Percentiles rank a stretch among this genome's conserved stretches.
phyloP scores from a whole-genome alignment of 208 protist species.

The Entamoeba histolytica region DNA sequence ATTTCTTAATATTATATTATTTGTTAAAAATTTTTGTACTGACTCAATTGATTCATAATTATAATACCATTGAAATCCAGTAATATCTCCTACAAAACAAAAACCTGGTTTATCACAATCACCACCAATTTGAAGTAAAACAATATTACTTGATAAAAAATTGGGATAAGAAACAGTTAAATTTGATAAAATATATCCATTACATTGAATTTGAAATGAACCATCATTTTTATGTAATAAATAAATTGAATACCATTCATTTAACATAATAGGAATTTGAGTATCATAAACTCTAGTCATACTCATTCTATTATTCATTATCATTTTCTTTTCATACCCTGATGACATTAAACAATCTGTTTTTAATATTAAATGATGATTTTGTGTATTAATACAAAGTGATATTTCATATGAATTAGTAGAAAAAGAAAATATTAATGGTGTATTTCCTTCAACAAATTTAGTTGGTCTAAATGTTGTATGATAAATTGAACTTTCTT shows the following conservation, averaged over 20 bases:
- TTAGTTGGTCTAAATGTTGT: background rate
- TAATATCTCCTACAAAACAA: background rate
- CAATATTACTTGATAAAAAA: background rate
- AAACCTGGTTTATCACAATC: background rate
- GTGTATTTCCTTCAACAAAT: background rate
- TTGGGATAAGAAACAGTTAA: background rate
- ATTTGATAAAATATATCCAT: background rate
- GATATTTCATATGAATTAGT: background rate
- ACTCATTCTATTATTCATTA: background rate
- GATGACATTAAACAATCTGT: background rate
- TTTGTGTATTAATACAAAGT: background rate
- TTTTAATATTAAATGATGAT: background rate
- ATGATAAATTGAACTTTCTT: background rate
- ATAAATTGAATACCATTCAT: background rate
- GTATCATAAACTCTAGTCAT: background rate
- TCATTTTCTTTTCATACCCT: background rate
- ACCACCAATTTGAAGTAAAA: background rate
- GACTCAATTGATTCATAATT: background rate
- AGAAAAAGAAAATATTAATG: background rate
- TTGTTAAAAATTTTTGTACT: background rate
- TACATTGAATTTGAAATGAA: background rate
- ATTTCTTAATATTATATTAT: background rate
- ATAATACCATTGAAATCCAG: background rate
- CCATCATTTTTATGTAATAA: background rate
- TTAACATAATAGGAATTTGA: background rate